Percentiles rank a stretch among this genome's conserved stretches.
These are phyloP conservation scores for Aspergillus puulaauensis DNA, from an alignment of 2,329 filamentous ascomycete genomes.

Conservation along the genomic window DNA sequence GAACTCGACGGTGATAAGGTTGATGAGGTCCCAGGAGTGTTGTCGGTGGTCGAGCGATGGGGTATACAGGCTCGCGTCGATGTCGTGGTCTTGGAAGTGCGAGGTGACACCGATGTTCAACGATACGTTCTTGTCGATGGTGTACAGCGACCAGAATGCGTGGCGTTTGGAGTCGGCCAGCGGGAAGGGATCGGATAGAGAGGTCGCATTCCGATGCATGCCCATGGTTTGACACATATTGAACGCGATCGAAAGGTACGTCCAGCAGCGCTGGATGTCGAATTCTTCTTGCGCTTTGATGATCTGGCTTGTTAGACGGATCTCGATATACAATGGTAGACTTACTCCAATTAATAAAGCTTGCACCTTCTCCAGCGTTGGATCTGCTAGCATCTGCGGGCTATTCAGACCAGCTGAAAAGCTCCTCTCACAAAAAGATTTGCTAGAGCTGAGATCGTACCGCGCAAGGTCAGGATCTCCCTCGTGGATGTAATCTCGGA, in stretches of 20 bases:
- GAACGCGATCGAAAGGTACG: conserved; percentile 24
- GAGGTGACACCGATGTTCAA: conserved; percentile 25
- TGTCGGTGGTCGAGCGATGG: conserved; percentile 19
- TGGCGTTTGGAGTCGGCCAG: conserved; percentile 23
- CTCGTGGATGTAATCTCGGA: conserved; percentile 26
- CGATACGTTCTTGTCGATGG: conserved; percentile 27
- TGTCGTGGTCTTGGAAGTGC: conserved; percentile 29
- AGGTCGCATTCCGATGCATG: conserved; percentile 18
- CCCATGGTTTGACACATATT: conserved; percentile 26
- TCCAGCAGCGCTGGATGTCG: conserved; percentile 26
- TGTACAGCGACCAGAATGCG: conserved; percentile 27
- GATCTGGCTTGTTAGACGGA: conserved; percentile 10
- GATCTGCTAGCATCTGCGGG: conserved; percentile 20
- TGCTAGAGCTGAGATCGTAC: conserved; percentile 16
- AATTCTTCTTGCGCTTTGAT: conserved; percentile 28
- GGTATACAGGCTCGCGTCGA: conserved; percentile 21
- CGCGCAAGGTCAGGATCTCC: conserved; percentile 16
- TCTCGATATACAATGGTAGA: neutral
- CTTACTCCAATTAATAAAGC: conserved; percentile 23
- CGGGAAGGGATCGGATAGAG: conserved; percentile 13
- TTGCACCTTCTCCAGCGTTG: conserved; percentile 25
- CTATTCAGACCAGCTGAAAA: conserved; percentile 19
- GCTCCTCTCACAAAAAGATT: conserved; percentile 15
- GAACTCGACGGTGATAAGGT: conserved; percentile 22
- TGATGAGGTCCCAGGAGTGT: conserved; percentile 25